A percentile compares a stretch with the other conserved stretches of the same genome.
Conservation (phyloP, 139 green algal species). For the Tetraselmis chui region DNA sequence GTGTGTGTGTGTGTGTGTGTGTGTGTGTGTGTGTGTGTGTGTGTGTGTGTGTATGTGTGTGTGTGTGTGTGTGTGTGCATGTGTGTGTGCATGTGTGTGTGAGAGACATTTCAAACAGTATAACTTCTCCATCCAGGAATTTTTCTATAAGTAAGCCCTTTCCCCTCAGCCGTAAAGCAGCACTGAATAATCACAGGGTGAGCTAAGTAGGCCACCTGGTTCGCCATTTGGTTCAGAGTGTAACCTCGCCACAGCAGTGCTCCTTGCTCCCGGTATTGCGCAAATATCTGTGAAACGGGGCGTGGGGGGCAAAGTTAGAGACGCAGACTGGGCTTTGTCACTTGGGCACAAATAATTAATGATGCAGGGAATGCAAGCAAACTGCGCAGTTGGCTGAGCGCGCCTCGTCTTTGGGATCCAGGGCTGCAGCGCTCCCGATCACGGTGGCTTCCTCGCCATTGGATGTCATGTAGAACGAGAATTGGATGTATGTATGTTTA, state of each 20-base stretch:
- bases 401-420: constrained; percentile 64
- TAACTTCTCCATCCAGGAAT: too few relatives aligned
- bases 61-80: too few relatives aligned
- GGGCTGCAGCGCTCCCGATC: constrained; percentile 69
- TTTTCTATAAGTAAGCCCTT: not conserved
- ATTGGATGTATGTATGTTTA: too few relatives aligned
- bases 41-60: too few relatives aligned
- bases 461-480: constrained; percentile 94
- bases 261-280: constrained; percentile 90
- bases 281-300: constrained; percentile 50
- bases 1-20: too few relatives aligned
- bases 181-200: too few relatives aligned
- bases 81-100: too few relatives aligned
- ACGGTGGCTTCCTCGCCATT: constrained; percentile 81
- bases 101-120: too few relatives aligned
- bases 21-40: too few relatives aligned
- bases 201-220: too few relatives aligned
- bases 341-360: not conserved
- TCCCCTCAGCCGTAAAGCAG: too few relatives aligned
- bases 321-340: not conserved
- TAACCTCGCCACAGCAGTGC: constrained; percentile 87
- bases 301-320: not conserved
- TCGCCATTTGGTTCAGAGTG: constrained; percentile 70
- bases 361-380: too few relatives aligned
- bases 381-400: not conserved